A percentile compares a stretch with the other conserved stretches of the same genome.
Evolutionary conservation across 2,329 filamentous ascomycete genomes (phyloP).

Genomic region (Ophiostoma populinum): DNA sequence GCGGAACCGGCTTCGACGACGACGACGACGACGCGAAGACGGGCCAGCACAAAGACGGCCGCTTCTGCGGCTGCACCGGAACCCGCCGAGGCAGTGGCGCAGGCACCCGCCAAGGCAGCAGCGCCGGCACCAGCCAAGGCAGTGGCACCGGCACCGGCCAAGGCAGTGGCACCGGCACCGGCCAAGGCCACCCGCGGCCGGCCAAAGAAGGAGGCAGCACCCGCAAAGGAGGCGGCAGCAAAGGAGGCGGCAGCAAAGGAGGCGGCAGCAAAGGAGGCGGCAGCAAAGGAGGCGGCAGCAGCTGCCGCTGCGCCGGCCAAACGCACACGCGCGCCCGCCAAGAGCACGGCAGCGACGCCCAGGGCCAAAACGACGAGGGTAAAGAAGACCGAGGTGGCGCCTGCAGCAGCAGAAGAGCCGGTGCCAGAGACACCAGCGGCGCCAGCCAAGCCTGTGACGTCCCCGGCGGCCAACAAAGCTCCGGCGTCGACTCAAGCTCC

Average conservation of each 20-base stretch:
- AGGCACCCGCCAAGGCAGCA: not conserved
- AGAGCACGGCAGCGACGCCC: constrained; percentile 1
- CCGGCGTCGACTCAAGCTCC: too few relatives aligned
- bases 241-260: too few relatives aligned
- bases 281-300: not conserved
- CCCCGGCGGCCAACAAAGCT: too few relatives aligned
- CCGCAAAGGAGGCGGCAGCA: constrained; percentile 1
- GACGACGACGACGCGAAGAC: constrained; percentile 9
- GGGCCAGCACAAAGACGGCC: constrained; percentile 10
- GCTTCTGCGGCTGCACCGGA: not conserved
- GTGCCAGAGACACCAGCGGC: too few relatives aligned
- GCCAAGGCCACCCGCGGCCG: constrained; percentile 2
- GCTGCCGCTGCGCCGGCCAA: constrained; percentile 1
- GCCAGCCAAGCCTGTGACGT: too few relatives aligned
- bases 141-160: not conserved
- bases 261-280: too few relatives aligned
- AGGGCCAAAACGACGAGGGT: constrained; percentile 4
- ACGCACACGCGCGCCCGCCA: constrained; percentile 3
- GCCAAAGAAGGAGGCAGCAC: constrained; percentile 7
- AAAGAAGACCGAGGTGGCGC: constrained; percentile 1
- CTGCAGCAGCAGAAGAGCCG: too few relatives aligned
- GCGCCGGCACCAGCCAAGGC: not conserved
- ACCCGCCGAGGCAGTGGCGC: not conserved
- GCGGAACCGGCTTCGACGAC: constrained; percentile 1
- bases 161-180: not conserved